These are phyloP conservation scores for Saccharomycopsis sp. DNA, from an alignment of 805 yeast genomes.

Conservation along the genomic window DNA sequence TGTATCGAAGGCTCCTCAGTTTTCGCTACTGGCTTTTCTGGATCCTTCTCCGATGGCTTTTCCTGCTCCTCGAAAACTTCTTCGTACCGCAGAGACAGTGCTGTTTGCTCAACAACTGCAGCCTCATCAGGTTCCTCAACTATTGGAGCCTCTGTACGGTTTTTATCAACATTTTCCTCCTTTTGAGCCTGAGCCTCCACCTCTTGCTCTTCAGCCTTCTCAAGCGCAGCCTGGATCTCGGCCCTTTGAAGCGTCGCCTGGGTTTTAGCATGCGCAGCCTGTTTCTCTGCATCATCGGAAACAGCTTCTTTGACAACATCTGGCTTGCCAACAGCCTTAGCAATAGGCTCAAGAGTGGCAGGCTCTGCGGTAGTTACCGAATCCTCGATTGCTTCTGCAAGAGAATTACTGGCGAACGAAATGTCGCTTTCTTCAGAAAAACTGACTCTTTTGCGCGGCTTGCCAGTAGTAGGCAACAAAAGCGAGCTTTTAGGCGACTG, in stretches of 20 bases:
- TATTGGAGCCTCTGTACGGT: not conserved
- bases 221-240: no score
- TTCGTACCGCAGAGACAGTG: not conserved
- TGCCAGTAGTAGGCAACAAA: not conserved
- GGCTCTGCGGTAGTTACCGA: not conserved
- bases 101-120: not conserved
- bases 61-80: not conserved
- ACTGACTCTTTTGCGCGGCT: slow-evolving; percentile 18
- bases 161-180: not conserved
- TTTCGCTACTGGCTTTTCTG: no score
- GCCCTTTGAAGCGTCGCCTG: no score
- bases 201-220: not conserved
- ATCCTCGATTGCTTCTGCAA: slow-evolving; percentile 5
- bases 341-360: not conserved
- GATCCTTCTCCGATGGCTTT: not conserved
- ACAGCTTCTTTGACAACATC: not conserved
- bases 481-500: slow-evolving; percentile 1
- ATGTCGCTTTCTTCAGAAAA: slow-evolving; percentile 20
- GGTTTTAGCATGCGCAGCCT: not conserved
- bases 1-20: no score
- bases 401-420: slow-evolving; percentile 4
- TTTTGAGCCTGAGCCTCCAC: no score
- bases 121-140: not conserved
- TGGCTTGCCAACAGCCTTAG: not conserved
- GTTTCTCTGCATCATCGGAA: not conserved